Evolutionary conservation across 2,329 filamentous ascomycete genomes (phyloP).

Genomic region (Aspergillus pseudoviridinutans): DNA sequence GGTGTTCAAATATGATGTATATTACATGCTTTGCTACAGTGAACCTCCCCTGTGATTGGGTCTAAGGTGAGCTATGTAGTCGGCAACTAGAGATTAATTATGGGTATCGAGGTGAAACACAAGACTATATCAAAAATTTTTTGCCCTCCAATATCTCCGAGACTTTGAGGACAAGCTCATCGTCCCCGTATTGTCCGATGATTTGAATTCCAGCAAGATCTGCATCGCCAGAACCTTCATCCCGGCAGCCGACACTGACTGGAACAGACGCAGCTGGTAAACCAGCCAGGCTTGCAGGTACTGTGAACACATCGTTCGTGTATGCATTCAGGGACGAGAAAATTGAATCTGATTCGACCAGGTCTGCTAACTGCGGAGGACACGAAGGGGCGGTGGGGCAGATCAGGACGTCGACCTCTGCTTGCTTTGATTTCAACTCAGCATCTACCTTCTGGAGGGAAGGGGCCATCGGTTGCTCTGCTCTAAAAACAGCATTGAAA

Average conservation of each 20-base stretch:
- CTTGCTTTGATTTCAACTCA: constrained; percentile 2
- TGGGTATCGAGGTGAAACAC: constrained; percentile 1
- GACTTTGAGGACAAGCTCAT: constrained; percentile 39
- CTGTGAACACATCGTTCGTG: constrained; percentile 92
- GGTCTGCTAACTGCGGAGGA: constrained; percentile 61
- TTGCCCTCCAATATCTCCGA: constrained; percentile 33
- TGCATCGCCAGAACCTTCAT: constrained; percentile 7
- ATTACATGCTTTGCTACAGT: neutral
- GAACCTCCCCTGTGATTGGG: neutral
- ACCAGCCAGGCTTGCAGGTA: constrained; percentile 88
- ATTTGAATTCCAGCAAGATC: constrained; percentile 42
- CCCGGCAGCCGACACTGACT: constrained; percentile 38
- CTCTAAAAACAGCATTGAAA: constrained; percentile 73
- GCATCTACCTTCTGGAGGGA: neutral
- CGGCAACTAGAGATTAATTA: neutral
- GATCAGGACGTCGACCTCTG: constrained; percentile 73
- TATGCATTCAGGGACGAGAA: constrained; percentile 65
- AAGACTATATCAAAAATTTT: constrained; percentile 8
- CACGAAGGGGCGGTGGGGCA: constrained; percentile 80
- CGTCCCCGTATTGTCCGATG: constrained; percentile 47
- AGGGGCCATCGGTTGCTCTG: constrained; percentile 61
- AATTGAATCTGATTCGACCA: constrained; percentile 36
- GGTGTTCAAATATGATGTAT: neutral
- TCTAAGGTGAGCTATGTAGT: neutral
- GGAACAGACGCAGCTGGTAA: constrained; percentile 86